These are phyloP conservation scores for Phialemoniopsis sp. DNA, from an alignment of 2,329 filamentous ascomycete species.

Conservation along the genomic window DNA sequence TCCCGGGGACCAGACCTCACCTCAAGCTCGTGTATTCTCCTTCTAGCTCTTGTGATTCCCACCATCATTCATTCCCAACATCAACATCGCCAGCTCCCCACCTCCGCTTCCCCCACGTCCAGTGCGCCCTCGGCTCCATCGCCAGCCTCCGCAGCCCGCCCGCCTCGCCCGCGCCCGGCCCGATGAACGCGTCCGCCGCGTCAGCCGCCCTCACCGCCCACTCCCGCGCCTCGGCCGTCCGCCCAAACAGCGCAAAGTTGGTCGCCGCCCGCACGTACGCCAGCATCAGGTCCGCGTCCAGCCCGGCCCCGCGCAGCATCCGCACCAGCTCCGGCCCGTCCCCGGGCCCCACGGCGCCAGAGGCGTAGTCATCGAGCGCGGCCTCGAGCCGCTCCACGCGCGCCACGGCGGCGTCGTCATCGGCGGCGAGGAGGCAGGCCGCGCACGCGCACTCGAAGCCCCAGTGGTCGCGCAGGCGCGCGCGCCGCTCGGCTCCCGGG, in stretches of 20 bases:
- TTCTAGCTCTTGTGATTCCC: too few relatives aligned
- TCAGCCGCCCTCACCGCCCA: too few relatives aligned
- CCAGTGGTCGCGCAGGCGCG: slow-evolving; percentile 24
- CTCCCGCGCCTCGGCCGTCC: slow-evolving; percentile 22
- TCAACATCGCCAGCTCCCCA: too few relatives aligned
- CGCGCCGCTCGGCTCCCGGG: slow-evolving; percentile 18
- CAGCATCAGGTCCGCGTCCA: slow-evolving; percentile 25
- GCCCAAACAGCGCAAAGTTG: slow-evolving; percentile 28
- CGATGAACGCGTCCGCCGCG: too few relatives aligned
- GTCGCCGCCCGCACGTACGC: slow-evolving; percentile 31
- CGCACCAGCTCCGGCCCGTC: slow-evolving; percentile 19
- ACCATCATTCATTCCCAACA: too few relatives aligned
- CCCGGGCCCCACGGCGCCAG: slow-evolving; percentile 16
- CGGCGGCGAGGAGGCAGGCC: slow-evolving; percentile 19
- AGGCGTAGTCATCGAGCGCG: slow-evolving; percentile 15
- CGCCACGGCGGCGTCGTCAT: slow-evolving; percentile 24
- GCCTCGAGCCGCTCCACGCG: slow-evolving; percentile 19
- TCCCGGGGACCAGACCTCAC: too few relatives aligned
- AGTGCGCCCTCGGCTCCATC: slow-evolving; percentile 22
- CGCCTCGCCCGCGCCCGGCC: slow-evolving; percentile 18
- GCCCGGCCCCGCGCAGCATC: slow-evolving; percentile 24
- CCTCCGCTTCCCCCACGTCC: too few relatives aligned
- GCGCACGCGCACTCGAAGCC: slow-evolving; percentile 29
- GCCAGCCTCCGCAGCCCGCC: slow-evolving; percentile 24
- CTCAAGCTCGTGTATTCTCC: too few relatives aligned